Conservation (phyloP, 23 red algal species). For the Gracilaria vermiculophylla region DNA sequence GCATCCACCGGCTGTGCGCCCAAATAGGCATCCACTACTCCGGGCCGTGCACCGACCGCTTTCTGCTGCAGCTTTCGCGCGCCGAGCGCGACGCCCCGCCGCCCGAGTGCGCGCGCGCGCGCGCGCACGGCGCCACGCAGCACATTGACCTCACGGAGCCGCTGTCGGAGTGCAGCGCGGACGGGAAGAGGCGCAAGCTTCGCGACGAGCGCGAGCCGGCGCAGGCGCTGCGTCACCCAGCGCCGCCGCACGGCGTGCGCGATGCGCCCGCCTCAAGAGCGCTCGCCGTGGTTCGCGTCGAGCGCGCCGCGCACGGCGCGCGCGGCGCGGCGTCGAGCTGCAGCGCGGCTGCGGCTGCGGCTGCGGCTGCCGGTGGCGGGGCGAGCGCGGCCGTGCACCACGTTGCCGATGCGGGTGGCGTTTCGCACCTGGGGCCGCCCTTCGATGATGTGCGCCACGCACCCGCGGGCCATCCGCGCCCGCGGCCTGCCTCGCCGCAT, state of each 20-base stretch:
- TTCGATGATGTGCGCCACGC: not conserved
- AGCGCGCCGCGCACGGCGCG: too few species aligned
- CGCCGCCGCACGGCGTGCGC: too few species aligned
- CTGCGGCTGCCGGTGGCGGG: too few species aligned
- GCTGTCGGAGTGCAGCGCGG: not conserved
- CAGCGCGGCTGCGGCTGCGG: too few species aligned
- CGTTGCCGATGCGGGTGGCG: not conserved
- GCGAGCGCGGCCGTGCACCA: not conserved
- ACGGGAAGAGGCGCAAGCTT: constrained; percentile 1
- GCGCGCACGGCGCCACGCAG: not conserved
- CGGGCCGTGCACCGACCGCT: not conserved
- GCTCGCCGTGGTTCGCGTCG: too few species aligned
- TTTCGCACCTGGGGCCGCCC: not conserved
- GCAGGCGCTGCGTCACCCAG: too few species aligned
- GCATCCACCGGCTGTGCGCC: constrained; percentile 29
- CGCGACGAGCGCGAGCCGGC: not conserved
- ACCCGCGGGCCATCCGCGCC: not conserved
- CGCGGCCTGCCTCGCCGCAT: not conserved
- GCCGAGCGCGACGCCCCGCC: not conserved
- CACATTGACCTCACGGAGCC: not conserved
- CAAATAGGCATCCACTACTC: constrained; percentile 25
- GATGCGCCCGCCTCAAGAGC: too few species aligned
- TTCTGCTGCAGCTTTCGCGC: not conserved
- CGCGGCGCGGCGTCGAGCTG: too few species aligned
- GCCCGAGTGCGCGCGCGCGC: not conserved